Base-by-base conservation (phyloP, 208 protist species). In the Acanthamoeba comandoni region DNA sequence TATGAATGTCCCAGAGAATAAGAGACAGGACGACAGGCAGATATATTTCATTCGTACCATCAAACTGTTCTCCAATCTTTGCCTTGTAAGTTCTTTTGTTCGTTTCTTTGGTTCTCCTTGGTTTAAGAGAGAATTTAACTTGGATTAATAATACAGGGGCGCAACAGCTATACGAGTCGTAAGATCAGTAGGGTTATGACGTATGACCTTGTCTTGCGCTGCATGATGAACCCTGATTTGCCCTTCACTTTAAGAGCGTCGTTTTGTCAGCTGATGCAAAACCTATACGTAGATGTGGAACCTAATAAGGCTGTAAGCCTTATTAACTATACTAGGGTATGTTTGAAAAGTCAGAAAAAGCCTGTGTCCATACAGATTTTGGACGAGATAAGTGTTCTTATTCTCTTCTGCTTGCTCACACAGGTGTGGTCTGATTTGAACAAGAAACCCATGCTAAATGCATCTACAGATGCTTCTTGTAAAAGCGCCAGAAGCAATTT, bases 241-340 rank as follows among this genome's bases (percentile, higher is more conserved):
- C 80, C 80, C 15, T 43, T 67, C 58, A 51, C 80, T 12, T 35
- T 89, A 24, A 26, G 80, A 9, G 80, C 80, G 19, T 43, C 80
- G 39, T 89, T 71, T 48, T 67, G 58, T 24, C 29, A 48, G 15
- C 58, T 89, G 31, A 67, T 89, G 29, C 53, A 71, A 35, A n/a
- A 89, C 80, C 80, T 89, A 19, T 89, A 89, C 60, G 60, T 89
- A 5, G 80, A 89, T 29, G 60, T 49, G 29, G 39, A 67, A 15
- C 31, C 80, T 49, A 58, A 67, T 22, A 67, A 89, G 22, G 0
- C 80, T 15, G 31, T 89, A 39, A 39, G 19, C 11, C 43, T 71
- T 9, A 39, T 89, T 62, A 89, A 89, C 60, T 89, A 89, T 49
- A 89, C 80, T 12, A 15, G 80, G 12, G 35, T 82, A 19, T 17